Base-by-base conservation (phyloP, 441 rosid genomes). In the Populus hybrid region DNA sequence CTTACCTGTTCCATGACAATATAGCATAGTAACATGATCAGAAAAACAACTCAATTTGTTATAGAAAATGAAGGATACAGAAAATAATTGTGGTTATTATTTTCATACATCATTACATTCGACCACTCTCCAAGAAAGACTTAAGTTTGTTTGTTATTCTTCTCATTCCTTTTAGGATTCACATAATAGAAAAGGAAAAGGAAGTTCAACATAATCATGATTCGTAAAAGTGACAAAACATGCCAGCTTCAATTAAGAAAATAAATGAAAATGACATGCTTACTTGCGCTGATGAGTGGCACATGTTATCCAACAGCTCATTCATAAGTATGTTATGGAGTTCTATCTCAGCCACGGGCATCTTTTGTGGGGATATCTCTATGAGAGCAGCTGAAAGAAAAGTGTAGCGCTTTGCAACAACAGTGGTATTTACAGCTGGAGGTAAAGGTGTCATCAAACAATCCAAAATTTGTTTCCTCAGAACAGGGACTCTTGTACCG, bases 221-320 rank as follows among this genome's bases (percentile, higher is more conserved):
- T 21, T 42, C 23, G 46, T 10, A 76, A 35, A 38, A 19, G 16
- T 14, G 19, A 5, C 57, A 50, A 14, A 14, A 24, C 16, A 50
- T 14, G 57, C 18, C 57, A 50, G 57, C 19, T 50, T 50, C 19
- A 50, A 50, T 50, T 50, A 50, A 14, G 19, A 50, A 50, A 50
- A 50, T 14, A 50, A 50, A 78, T 21, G 64, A 68, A 70, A 67
- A 75, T 63, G 38, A 77, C 75, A 72, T 32, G 75, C 97, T 89
- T 89, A 96, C 99, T 81, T 97, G 99, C 65, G 99, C 97, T 6
- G 99, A 97, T 57, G 98, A 93, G 87, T 97, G 99, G 84, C 92
- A 88, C 98, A 94, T 97, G 85, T 90, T 92, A 74, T 76, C 82
- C 87, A 93, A 84, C 88, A 97, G 85, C 84, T 97, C 99, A 74